Conservation (phyloP, 164 flowering plant genomes). For the Houttuynia cordata region DNA sequence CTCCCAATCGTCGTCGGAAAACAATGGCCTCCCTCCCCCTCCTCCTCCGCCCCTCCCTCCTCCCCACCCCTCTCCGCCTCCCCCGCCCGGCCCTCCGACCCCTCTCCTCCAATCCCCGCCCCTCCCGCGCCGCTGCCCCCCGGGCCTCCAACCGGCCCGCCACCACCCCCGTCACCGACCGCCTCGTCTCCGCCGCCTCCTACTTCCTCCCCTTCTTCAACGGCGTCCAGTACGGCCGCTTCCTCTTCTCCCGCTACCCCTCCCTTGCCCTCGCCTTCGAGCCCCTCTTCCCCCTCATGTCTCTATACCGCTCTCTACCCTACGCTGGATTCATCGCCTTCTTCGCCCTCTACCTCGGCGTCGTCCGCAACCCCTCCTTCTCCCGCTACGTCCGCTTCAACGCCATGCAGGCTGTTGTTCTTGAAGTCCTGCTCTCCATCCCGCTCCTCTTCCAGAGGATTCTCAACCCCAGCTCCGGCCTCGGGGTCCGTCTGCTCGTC, state of each 20-base stretch:
- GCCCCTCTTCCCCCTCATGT: constrained; percentile 60
- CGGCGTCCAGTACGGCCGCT: constrained; percentile 80
- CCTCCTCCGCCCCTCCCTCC: constrained; percentile 40
- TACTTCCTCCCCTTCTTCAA: constrained; percentile 88
- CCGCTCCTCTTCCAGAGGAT: constrained; percentile 58
- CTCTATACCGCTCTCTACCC: constrained; percentile 59
- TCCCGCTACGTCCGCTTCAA: constrained; percentile 70
- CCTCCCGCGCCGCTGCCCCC: constrained; percentile 5
- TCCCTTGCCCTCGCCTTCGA: constrained; percentile 31
- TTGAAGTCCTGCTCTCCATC: constrained; percentile 62
- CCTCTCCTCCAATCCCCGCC: neutral
- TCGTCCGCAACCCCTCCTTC: constrained; percentile 61
- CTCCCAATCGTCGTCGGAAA: neutral
- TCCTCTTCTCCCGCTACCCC: constrained; percentile 47
- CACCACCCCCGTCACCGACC: constrained; percentile 59
- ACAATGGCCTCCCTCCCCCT: constrained; percentile 39
- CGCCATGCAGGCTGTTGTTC: constrained; percentile 86
- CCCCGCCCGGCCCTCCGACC: constrained; percentile 8
- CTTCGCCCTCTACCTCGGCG: constrained; percentile 69
- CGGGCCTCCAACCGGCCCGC: constrained; percentile 8
- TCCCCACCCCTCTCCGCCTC: constrained; percentile 23
- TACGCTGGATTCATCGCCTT: constrained; percentile 75
- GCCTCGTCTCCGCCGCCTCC: constrained; percentile 55
- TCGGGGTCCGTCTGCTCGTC: constrained; percentile 35
- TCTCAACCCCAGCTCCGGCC: constrained; percentile 50